Conservation (phyloP, 768 basidiomycete genomes). For the Auriscalpium orientale region DNA sequence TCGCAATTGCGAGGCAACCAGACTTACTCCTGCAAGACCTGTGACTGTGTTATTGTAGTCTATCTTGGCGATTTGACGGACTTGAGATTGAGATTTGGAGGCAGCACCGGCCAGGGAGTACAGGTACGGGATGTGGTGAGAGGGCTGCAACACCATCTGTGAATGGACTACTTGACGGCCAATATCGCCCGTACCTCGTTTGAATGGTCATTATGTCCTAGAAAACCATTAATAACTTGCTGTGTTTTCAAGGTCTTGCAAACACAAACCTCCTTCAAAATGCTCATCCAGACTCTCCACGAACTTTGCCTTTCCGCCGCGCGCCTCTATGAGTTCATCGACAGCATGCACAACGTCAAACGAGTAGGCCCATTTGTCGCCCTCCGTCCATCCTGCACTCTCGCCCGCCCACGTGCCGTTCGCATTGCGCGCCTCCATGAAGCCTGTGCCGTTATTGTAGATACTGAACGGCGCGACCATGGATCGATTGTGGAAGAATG, state of each 20-base stretch:
- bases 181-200: constrained; percentile 51
- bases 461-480: constrained; percentile 50
- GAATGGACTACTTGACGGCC: neutral
- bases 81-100: constrained; percentile 61
- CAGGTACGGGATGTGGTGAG: constrained; percentile 81
- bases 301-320: constrained; percentile 62
- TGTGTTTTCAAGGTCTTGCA: neutral
- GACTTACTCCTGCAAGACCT: constrained; percentile 64
- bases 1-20: neutral
- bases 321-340: constrained; percentile 47
- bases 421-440: constrained; percentile 74
- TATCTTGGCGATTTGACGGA: constrained; percentile 53
- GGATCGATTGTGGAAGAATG: constrained; percentile 49
- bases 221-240: constrained; percentile 1
- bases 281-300: constrained; percentile 58
- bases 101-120: constrained; percentile 69
- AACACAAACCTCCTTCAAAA: constrained; percentile 36
- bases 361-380: constrained; percentile 71
- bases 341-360: constrained; percentile 73
- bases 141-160: constrained; percentile 40
- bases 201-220: constrained; percentile 70
- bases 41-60: constrained; percentile 64
- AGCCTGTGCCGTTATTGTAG: constrained; percentile 63
- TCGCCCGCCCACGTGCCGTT: constrained; percentile 66
- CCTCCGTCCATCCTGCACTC: constrained; percentile 76